Base-by-base conservation (phyloP, 2,329 filamentous ascomycete species). In the Uncinocarpus reesii region DNA sequence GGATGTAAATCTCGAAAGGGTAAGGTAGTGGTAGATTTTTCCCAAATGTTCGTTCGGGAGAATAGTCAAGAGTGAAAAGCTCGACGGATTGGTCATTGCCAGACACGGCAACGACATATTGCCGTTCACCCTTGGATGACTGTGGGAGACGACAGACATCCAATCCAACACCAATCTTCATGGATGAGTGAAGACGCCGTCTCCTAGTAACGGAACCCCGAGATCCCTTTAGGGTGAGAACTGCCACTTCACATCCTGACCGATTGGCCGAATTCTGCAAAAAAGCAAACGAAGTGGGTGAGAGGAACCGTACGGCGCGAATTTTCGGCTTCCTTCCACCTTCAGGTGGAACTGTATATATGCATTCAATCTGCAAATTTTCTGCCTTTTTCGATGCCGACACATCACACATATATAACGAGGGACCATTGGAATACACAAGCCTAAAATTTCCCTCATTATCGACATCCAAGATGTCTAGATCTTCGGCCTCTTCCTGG, bases 21-120 rank as follows among this genome's bases (percentile, higher is more conserved):
- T 73, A 7, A 71, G 70, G 57, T 75, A 79, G 6, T 63, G 60
- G 35, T 66, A 65, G 58, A 81, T 69, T 6, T 65, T 63, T 34
- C 70, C n/a, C 67, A 55, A 75, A 69, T 2, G 63, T 70, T 24
- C 58, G 60, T 1, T 63, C 65, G 2, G 61, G 59, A 5, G 69
- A 62, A 61, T 86, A 84, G 55, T 93, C 84, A 50, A 94, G 69
- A 0, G 86, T 89, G 64, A 82, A 84, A 23, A 95, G 69, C 4
- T 78, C 79, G 55, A 95, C 81, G 8, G 86, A 87, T 52, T 81
- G 80, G 63, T 93, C 85, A 57, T 84, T 83, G 7, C 83, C 83
- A 2, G 85, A 84, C 11, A 93, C 79, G 5, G 88, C 89, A 55
- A 95, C 75, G 40, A 84, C 77, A 55, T 87, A 84, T 65, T 95